phyloP scores from a whole-genome alignment of 108 stramenopile genomes.

The Pseudonitzschia multistriata region DNA sequence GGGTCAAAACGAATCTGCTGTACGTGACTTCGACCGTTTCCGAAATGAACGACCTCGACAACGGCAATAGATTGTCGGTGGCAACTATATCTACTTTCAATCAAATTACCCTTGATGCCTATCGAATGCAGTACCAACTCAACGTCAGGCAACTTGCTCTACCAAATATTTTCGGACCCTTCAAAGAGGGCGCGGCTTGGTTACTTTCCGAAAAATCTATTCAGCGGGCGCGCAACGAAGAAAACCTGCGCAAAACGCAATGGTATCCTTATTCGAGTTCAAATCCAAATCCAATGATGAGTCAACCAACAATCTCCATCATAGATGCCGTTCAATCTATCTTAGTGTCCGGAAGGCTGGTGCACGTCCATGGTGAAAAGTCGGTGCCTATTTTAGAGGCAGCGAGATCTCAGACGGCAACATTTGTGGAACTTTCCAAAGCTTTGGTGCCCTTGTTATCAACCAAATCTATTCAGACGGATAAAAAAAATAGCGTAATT shows the following conservation, averaged over 20 bases:
- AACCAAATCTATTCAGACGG: not conserved
- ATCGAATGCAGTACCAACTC: conserved; percentile 10
- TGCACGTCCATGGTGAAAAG: not conserved
- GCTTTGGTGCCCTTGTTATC: not conserved
- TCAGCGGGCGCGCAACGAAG: not conserved
- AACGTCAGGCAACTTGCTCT: conserved; percentile 16
- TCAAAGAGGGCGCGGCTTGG: conserved; percentile 1
- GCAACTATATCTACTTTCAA: not conserved
- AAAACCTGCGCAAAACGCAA: too few species aligned
- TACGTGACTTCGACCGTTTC: conserved; percentile 16
- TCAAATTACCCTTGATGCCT: conserved; percentile 14
- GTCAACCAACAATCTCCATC: conserved; percentile 1
- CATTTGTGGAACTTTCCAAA: not conserved
- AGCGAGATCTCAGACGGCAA: conserved; percentile 7
- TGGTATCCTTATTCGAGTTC: not conserved
- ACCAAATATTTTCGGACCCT: conserved; percentile 30
- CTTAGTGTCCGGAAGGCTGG: not conserved
- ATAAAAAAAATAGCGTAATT: not conserved
- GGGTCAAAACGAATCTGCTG: not conserved
- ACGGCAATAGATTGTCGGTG: not conserved
- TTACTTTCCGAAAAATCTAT: not conserved
- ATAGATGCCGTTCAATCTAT: conserved; percentile 12
- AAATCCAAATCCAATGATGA: not conserved
- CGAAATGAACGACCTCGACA: conserved; percentile 35
- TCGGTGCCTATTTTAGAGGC: not conserved